These are phyloP conservation scores for Wilhelminamyces savonicus DNA, from an alignment of 805 yeast genomes.

Conservation along the genomic window DNA sequence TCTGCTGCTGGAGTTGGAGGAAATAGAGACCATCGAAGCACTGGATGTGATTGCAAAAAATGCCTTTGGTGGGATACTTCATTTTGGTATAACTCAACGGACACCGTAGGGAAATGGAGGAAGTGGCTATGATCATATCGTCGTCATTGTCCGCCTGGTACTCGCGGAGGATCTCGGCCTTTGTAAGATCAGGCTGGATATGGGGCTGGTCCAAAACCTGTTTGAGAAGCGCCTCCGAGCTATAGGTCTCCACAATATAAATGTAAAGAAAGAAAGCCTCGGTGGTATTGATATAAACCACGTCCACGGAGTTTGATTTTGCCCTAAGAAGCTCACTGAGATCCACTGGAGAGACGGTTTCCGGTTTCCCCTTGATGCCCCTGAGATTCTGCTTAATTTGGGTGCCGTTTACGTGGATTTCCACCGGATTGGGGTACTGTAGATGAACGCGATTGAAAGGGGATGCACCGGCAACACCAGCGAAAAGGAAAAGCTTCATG, in stretches of 20 bases:
- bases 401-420: slow-evolving; percentile 53
- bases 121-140: slow-evolving; percentile 61
- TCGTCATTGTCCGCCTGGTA: slow-evolving; percentile 51
- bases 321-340: slow-evolving; percentile 47
- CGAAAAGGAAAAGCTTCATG: slow-evolving; percentile 43
- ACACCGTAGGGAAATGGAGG: slow-evolving; percentile 64
- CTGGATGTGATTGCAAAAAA: slow-evolving; percentile 70
- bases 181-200: slow-evolving; percentile 46
- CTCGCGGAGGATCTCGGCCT: slow-evolving; percentile 34
- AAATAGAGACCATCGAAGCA: slow-evolving; percentile 82
- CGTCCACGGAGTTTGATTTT: slow-evolving; percentile 37
- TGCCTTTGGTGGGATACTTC: slow-evolving; percentile 64
- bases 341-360: slow-evolving; percentile 80
- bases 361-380: slow-evolving; percentile 72
- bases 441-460: slow-evolving; percentile 26
- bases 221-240: slow-evolving; percentile 16
- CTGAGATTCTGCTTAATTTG: slow-evolving; percentile 49
- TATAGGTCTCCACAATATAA: slow-evolving; percentile 46
- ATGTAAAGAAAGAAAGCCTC: slow-evolving; percentile 46
- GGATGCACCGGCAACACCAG: slow-evolving; percentile 38
- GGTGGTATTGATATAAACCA: slow-evolving; percentile 54
- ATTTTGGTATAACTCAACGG: slow-evolving; percentile 73
- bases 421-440: slow-evolving; percentile 69
- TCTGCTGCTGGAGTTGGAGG: slow-evolving; percentile 67
- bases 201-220: slow-evolving; percentile 35